phyloP scores from a whole-genome alignment of 2,329 filamentous ascomycete species.

The Monilinia fructicola region DNA sequence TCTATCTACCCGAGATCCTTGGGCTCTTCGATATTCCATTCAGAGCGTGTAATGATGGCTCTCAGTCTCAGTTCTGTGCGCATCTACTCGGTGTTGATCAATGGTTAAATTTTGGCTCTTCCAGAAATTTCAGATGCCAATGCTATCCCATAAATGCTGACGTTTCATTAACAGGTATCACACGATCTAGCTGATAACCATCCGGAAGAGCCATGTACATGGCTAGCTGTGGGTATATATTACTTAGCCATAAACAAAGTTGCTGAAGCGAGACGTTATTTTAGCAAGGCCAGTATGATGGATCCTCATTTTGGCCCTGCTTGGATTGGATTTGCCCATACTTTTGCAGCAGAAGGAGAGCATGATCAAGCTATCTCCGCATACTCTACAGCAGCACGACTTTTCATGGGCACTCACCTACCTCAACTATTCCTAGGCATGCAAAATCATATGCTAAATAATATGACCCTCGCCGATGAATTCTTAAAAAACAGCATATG shows the following conservation, averaged over 20 bases:
- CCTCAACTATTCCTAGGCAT: conserved; percentile 96
- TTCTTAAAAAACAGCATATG: conserved; percentile 89
- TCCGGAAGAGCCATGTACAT: conserved; percentile 86
- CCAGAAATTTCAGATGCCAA: background rate
- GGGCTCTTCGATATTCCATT: background rate
- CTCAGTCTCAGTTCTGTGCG: too few species aligned
- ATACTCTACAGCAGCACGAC: conserved; percentile 88
- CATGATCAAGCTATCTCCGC: conserved; percentile 98
- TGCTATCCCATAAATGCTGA: conserved; percentile 4
- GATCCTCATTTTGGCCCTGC: conserved; percentile 95
- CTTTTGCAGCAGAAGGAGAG: conserved; percentile 94
- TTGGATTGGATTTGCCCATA: conserved; percentile 99
- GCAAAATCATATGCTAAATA: conserved; percentile 96
- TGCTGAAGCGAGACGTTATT: conserved; percentile 90
- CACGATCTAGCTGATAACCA: conserved; percentile 92
- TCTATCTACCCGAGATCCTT: background rate
- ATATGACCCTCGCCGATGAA: conserved; percentile 89
- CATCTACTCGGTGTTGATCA: background rate
- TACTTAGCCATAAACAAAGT: conserved; percentile 89
- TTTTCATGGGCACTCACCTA: conserved; percentile 96
- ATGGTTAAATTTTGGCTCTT: background rate
- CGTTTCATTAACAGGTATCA: conserved; percentile 50
- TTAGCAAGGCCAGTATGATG: conserved; percentile 96
- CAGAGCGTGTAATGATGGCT: background rate
- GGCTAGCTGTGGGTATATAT: conserved; percentile 93